Percentiles rank a stretch among this genome's conserved stretches.
Evolutionary conservation across 139 green algal genomes (phyloP).

Genomic region (Chlamydomonas schloesseri): DNA sequence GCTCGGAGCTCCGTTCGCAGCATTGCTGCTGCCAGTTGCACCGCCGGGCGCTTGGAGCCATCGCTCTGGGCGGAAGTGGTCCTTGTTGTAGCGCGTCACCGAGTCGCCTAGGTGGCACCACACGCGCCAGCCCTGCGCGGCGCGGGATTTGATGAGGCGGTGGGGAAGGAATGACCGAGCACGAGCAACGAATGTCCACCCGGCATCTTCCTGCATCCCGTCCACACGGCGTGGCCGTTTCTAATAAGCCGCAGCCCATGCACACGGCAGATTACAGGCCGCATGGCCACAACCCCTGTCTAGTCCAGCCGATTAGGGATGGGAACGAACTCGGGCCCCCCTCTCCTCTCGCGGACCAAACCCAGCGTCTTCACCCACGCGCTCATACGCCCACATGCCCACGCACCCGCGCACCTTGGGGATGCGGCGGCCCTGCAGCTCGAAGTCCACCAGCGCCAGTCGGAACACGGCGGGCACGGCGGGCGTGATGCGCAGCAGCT

Average conservation of each 20-base stretch:
- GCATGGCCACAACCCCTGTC: no score
- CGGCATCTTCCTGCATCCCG: no score
- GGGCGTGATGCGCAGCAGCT: constrained; percentile 33
- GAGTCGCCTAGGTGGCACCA: constrained; percentile 32
- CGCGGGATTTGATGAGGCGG: neutral
- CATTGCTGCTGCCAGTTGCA: neutral
- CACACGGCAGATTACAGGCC: no score
- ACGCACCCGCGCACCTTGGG: constrained; percentile 13
- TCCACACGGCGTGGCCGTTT: no score
- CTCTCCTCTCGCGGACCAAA: no score
- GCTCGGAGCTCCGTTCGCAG: neutral
- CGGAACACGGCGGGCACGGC: constrained; percentile 32
- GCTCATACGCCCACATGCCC: no score
- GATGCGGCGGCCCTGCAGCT: neutral
- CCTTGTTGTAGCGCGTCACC: constrained; percentile 34
- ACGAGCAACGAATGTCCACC: no score
- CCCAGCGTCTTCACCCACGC: no score
- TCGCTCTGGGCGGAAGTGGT: neutral
- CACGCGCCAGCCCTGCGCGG: constrained; percentile 31
- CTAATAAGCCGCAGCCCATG: no score
- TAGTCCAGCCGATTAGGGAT: no score
- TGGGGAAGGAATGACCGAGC: neutral
- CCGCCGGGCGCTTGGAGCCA: neutral
- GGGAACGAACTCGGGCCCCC: no score
- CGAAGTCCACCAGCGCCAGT: constrained; percentile 5